Conservation (phyloP, 1,284 basidiomycete genomes). For the Singerocomus inundabilis region DNA sequence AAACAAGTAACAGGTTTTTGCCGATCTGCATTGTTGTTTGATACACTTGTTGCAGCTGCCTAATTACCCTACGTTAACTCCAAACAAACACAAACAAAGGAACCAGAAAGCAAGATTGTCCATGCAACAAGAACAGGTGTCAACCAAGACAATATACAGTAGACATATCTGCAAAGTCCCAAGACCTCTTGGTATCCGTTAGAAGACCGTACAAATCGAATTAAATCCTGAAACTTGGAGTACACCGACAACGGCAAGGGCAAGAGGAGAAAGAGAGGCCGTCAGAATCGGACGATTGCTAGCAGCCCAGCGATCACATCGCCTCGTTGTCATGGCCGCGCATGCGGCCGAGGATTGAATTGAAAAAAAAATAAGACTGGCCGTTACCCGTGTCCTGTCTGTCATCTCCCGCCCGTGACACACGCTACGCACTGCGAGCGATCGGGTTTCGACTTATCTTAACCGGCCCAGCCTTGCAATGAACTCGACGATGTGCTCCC, state of each 20-base stretch:
- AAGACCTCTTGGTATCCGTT: not conserved
- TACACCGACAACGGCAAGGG: not conserved
- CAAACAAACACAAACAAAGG: not conserved
- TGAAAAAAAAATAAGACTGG: not conserved
- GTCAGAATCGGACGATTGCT: too few relatives aligned
- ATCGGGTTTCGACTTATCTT: not conserved
- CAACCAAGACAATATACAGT: slow-evolving; percentile 4
- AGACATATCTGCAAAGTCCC: slow-evolving; percentile 24
- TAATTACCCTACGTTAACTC: slow-evolving; percentile 6
- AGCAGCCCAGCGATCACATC: not conserved
- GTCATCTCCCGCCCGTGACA: not conserved
- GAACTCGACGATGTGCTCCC: slow-evolving; percentile 29
- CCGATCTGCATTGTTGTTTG: not conserved
- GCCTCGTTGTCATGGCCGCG: not conserved
- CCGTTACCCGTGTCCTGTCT: not conserved
- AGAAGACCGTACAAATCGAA: slow-evolving; percentile 10
- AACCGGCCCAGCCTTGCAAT: slow-evolving; percentile 33
- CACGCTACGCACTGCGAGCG: not conserved
- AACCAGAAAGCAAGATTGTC: not conserved
- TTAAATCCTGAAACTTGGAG: not conserved
- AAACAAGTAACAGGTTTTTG: not conserved
- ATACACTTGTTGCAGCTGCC: slow-evolving; percentile 6
- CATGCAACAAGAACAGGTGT: slow-evolving; percentile 7
- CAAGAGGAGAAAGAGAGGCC: not conserved
- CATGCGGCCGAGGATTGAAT: not conserved